Base-by-base conservation (phyloP, 768 basidiomycete genomes). In the Myochromella boudieri region DNA sequence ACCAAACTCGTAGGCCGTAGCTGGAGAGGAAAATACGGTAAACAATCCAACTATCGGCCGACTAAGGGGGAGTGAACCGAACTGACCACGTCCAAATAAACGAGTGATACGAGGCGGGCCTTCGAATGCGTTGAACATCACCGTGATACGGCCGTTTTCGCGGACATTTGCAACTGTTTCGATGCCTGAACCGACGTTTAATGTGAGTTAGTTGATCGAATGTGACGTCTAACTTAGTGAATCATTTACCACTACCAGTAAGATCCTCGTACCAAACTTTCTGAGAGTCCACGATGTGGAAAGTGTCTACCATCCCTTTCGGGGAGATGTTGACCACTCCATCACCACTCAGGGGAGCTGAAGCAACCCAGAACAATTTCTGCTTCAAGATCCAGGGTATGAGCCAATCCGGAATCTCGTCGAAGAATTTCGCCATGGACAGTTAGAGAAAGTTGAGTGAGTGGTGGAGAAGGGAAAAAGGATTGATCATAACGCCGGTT, bases 221-320 rank as follows among this genome's bases (percentile, higher is more conserved):
- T 29, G 28, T 29, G 14, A 8, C 5, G 33, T 12, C 33, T 24
- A 2, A 29, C 14, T 17, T 2, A 24, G 25, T 21, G 34, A 48
- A 17, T n/a, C 15, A 68, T 76, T 32, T 47, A 83, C 84, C 84
- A 50, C 82, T 81, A 7, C 86, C 86, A 15, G 79, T 81, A 36
- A 85, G 69, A 59, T 88, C 85, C 56, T 88, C 84, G 52, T 88
- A 88, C 86, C 85, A 87, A 2, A 83, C 80, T 37, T 63, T 67
- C 32, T 69, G 76, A 15, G 72, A 62, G 46, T 78, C 67, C 12
- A 75, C 68, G 51, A 86, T 59, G 54, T 83, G 83, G 57, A 89
- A 85, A 3, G 77, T 77, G 6, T 78, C 78, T 49, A 73, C 64
- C 21, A 75, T 67, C 36, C 81, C 82, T 54, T 87, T 87, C 0